These are phyloP conservation scores for Tagetes patula DNA, from an alignment of 129 eudicot species.

Conservation along the genomic window DNA sequence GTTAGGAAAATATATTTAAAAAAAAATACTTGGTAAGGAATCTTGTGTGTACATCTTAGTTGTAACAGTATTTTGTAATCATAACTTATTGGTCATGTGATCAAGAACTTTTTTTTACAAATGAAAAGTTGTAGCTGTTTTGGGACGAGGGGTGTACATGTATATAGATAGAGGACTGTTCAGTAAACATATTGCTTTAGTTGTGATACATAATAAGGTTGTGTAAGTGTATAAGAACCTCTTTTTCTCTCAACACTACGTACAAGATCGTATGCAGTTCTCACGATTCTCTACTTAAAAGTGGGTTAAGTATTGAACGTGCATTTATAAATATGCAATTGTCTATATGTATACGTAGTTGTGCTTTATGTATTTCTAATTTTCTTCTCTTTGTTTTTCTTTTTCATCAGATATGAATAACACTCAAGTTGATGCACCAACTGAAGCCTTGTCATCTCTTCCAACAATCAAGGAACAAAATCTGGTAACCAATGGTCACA, in stretches of 20 bases:
- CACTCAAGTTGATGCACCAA: conserved; percentile 30
- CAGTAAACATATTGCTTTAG: neutral
- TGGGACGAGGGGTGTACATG: neutral
- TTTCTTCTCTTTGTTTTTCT: neutral
- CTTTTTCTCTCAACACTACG: too few relatives aligned
- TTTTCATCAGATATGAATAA: conserved; percentile 39
- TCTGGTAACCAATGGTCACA: conserved; percentile 39
- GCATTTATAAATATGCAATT: neutral
- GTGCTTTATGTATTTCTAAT: conserved; percentile 6
- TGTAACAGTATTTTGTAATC: neutral
- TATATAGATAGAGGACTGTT: neutral
- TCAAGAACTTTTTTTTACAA: neutral
- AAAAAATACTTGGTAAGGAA: neutral
- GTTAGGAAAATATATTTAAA: neutral
- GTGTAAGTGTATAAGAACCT: neutral
- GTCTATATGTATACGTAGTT: neutral
- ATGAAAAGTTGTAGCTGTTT: conserved; percentile 1
- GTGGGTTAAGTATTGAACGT: neutral
- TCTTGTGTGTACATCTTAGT: neutral
- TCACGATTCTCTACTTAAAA: neutral
- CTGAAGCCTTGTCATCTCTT: conserved; percentile 33
- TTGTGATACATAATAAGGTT: too few relatives aligned
- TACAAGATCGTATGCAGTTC: too few relatives aligned
- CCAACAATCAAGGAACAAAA: conserved; percentile 45
- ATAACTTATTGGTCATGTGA: neutral